A percentile compares a stretch with the other conserved stretches of the same genome.
phyloP scores from a whole-genome alignment of 2,329 filamentous ascomycete genomes.

The Dryadomyces quercivorus region DNA sequence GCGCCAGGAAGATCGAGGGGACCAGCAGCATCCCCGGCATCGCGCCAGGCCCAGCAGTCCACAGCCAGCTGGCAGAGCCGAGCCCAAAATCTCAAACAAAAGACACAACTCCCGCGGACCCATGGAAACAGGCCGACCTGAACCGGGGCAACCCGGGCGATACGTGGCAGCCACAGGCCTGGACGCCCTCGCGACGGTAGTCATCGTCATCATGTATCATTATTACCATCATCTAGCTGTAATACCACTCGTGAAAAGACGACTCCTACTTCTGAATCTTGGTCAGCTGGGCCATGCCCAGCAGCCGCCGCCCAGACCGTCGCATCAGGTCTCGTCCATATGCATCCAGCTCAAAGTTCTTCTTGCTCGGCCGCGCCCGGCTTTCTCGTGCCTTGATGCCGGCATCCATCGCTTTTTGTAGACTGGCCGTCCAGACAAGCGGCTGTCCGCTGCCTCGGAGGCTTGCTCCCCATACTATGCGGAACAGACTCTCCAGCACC shows the following conservation, averaged over 20 bases:
- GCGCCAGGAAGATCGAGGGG: constrained; percentile 29
- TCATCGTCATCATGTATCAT: not conserved
- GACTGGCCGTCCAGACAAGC: constrained; percentile 21
- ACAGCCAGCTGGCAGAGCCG: not conserved
- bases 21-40: not conserved
- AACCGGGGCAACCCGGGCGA: constrained; percentile 45
- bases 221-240: not conserved
- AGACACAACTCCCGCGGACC: constrained; percentile 17
- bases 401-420: constrained; percentile 28
- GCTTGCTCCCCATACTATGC: constrained; percentile 29
- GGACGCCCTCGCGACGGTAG: constrained; percentile 25
- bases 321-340: constrained; percentile 30
- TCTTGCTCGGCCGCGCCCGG: constrained; percentile 31
- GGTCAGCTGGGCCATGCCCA: constrained; percentile 25
- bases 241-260: too few species aligned
- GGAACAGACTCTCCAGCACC: constrained; percentile 52
- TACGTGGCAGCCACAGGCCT: constrained; percentile 54
- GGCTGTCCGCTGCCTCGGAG: constrained; percentile 15
- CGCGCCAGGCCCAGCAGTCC: not conserved
- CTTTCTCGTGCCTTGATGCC: constrained; percentile 36
- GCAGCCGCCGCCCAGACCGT: constrained; percentile 31
- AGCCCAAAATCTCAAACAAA: not conserved
- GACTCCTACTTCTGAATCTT: constrained; percentile 12
- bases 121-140: constrained; percentile 37
- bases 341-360: constrained; percentile 21